phyloP scores from a whole-genome alignment of 108 stramenopile species.

The Pseudonitzschia delicatissima region DNA sequence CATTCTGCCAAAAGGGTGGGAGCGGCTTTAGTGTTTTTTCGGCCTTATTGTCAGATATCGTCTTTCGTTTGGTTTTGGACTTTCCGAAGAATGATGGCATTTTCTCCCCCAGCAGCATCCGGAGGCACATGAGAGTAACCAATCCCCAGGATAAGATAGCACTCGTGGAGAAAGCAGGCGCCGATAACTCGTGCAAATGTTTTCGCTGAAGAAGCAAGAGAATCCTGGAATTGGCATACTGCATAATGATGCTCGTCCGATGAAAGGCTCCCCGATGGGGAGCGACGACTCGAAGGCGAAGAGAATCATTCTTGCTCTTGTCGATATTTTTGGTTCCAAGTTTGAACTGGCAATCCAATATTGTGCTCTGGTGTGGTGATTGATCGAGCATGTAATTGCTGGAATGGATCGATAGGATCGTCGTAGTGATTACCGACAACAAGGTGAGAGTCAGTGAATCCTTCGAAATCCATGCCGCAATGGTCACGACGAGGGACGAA shows the following conservation, averaged over 20 bases:
- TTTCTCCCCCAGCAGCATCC: slow-evolving; percentile 11
- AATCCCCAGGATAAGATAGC: not conserved
- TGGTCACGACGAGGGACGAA: not conserved
- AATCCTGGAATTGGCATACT: slow-evolving; percentile 9
- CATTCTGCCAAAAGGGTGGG: slow-evolving; percentile 5
- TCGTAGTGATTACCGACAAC: not conserved
- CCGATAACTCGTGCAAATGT: not conserved
- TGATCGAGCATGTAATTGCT: slow-evolving; percentile 11
- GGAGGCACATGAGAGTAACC: not conserved
- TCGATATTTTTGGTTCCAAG: not conserved
- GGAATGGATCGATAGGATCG: slow-evolving; percentile 9
- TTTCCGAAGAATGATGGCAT: no score
- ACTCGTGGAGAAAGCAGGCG: not conserved
- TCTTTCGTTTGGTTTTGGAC: not conserved
- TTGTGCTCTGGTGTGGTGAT: not conserved
- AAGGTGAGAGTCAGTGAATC: not conserved
- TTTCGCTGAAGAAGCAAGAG: not conserved
- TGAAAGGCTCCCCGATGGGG: slow-evolving; percentile 15
- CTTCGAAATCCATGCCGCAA: not conserved
- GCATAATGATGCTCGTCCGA: slow-evolving; percentile 10
- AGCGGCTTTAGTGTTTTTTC: not conserved
- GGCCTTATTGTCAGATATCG: not conserved
- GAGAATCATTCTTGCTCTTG: not conserved
- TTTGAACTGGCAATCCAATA: not conserved
- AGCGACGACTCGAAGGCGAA: not conserved